Percentiles rank a stretch among this genome's conserved stretches.
These are phyloP conservation scores for Plasmodiophora brassicae DNA, from an alignment of 208 protist genomes.

Conservation along the genomic window DNA sequence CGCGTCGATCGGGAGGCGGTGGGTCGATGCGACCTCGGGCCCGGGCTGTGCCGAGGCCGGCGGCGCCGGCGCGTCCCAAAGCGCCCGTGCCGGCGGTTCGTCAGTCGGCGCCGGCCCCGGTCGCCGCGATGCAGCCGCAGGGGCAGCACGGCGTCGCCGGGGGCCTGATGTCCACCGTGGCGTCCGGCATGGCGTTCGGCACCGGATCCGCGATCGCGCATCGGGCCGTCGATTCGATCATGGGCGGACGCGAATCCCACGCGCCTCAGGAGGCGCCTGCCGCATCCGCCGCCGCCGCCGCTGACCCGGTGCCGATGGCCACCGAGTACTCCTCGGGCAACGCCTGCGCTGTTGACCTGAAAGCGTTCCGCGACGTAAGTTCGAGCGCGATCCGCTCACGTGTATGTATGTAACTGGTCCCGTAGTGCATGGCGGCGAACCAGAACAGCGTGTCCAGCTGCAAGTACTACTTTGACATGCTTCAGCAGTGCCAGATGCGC, in stretches of 20 bases:
- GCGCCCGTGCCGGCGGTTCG: too few relatives aligned
- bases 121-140: too few relatives aligned
- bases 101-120: too few relatives aligned
- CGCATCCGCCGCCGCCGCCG: background rate
- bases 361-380: slow-evolving; percentile 13
- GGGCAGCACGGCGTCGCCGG: too few relatives aligned
- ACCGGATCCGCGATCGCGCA: background rate
- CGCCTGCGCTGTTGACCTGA: background rate
- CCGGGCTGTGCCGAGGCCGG: too few relatives aligned
- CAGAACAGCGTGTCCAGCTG: slow-evolving; percentile 5
- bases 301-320: too few relatives aligned
- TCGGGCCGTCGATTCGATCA: background rate
- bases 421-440: background rate
- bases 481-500: background rate
- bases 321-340: background rate
- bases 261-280: background rate
- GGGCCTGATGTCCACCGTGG: too few relatives aligned
- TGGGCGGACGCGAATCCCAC: background rate
- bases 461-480: slow-evolving; percentile 22
- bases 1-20: too few relatives aligned
- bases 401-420: background rate
- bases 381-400: background rate
- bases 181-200: background rate
- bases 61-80: too few relatives aligned
- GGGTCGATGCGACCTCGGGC: too few relatives aligned